phyloP scores from a whole-genome alignment of 768 basidiomycete genomes.

The Harrya chromipes region DNA sequence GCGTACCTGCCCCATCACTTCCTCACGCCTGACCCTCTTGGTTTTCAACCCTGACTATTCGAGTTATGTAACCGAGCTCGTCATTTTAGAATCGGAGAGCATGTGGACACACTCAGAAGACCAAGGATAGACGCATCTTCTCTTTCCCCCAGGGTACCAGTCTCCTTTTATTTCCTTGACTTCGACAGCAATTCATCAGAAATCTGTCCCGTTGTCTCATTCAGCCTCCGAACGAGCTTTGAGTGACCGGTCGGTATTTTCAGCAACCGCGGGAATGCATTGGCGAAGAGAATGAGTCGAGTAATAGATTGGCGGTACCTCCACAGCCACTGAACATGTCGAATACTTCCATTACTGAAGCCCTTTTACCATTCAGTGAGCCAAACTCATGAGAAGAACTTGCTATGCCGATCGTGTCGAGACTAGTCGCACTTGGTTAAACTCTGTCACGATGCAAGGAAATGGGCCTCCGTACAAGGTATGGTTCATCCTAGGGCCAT shows the following conservation, averaged over 20 bases:
- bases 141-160: constrained; percentile 23
- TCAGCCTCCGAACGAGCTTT: constrained; percentile 24
- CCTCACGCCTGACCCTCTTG: constrained; percentile 32
- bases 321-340: constrained; percentile 20
- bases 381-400: constrained; percentile 47
- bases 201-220: constrained; percentile 32
- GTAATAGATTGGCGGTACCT: not conserved
- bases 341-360: constrained; percentile 25
- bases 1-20: constrained; percentile 36
- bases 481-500: constrained; percentile 36
- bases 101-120: constrained; percentile 28
- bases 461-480: constrained; percentile 34
- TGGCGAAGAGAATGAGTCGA: constrained; percentile 28
- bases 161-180: constrained; percentile 33
- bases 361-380: constrained; percentile 35
- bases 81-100: not conserved
- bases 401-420: constrained; percentile 45
- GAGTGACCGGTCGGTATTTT: constrained; percentile 31
- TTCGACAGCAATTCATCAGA: constrained; percentile 32
- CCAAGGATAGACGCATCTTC: constrained; percentile 40
- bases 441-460: not conserved
- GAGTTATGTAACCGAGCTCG: not conserved
- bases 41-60: constrained; percentile 37
- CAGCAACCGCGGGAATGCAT: constrained; percentile 29
- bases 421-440: constrained; percentile 18